Evolutionary conservation across 208 protist species (phyloP).

Genomic region (Leishmania lainsoni): DNA sequence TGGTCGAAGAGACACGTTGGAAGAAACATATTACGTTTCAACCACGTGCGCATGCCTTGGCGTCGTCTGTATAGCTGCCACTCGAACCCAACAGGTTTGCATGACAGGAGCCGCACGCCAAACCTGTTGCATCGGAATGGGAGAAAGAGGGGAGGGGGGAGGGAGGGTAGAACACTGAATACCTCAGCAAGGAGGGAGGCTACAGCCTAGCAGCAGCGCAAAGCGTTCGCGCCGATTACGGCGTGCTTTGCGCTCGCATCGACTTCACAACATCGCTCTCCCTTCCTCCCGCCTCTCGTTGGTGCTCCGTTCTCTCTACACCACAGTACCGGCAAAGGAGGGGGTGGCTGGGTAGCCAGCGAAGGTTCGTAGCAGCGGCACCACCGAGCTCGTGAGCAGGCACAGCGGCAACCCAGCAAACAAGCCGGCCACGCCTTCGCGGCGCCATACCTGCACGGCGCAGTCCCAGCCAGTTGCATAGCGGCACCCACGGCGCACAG

Average conservation of each 20-base stretch:
- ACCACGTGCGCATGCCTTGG: too few species aligned
- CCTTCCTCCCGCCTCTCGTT: not conserved
- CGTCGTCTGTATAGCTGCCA: too few species aligned
- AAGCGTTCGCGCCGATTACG: not conserved
- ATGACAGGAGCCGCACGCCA: not conserved
- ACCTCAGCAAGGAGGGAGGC: not conserved
- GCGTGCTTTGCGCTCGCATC: not conserved
- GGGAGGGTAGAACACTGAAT: not conserved
- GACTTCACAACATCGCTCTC: not conserved
- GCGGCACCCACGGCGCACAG: constrained; percentile 19
- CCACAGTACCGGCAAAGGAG: constrained; percentile 19
- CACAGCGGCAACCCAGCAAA: constrained; percentile 32
- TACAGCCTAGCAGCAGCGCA: not conserved
- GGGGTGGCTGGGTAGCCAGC: constrained; percentile 24
- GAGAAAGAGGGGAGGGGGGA: not conserved
- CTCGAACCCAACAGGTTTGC: not conserved
- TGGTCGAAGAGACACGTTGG: not conserved
- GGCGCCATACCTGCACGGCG: constrained; percentile 17
- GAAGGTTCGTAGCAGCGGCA: constrained; percentile 30
- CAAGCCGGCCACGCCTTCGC: constrained; percentile 22
- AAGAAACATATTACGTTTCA: not conserved
- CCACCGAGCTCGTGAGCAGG: constrained; percentile 23
- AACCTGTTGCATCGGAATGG: not conserved
- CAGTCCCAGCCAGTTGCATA: constrained; percentile 34
- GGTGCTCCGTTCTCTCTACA: constrained; percentile 5